phyloP scores from a whole-genome alignment of 495 filamentous ascomycete species.

The Usnea hakonensis region DNA sequence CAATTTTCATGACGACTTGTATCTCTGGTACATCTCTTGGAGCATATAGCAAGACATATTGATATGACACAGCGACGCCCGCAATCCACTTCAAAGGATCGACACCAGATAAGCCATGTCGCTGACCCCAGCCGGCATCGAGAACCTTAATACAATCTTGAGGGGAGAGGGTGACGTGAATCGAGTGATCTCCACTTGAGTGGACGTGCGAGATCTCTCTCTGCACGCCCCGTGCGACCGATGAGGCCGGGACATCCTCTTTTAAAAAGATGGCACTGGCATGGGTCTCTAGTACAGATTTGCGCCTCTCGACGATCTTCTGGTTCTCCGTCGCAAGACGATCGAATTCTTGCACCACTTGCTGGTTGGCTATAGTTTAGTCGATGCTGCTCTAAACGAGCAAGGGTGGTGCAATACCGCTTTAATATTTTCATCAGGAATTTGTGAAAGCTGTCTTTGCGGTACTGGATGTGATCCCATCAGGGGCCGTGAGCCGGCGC shows the following conservation, averaged over 20 bases:
- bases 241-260: background rate
- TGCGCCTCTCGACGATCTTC: background rate
- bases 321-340: background rate
- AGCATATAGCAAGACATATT: background rate
- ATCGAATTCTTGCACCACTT: background rate
- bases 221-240: background rate
- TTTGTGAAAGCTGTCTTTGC: background rate
- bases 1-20: background rate
- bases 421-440: background rate
- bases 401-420: background rate
- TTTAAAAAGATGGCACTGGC: background rate
- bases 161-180: background rate
- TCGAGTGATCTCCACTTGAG: background rate
- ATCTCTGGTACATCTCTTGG: background rate
- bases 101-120: background rate
- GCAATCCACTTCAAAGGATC: background rate
- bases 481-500: background rate
- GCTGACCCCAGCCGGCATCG: background rate
- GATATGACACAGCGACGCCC: background rate
- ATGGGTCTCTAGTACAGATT: background rate
- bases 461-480: background rate
- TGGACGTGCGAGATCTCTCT: background rate
- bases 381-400: background rate
- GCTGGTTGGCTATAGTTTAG: background rate
- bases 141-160: background rate